These are phyloP conservation scores for Aureobasidium uvarum DNA, from an alignment of 2,329 filamentous ascomycete species.

Conservation along the genomic window DNA sequence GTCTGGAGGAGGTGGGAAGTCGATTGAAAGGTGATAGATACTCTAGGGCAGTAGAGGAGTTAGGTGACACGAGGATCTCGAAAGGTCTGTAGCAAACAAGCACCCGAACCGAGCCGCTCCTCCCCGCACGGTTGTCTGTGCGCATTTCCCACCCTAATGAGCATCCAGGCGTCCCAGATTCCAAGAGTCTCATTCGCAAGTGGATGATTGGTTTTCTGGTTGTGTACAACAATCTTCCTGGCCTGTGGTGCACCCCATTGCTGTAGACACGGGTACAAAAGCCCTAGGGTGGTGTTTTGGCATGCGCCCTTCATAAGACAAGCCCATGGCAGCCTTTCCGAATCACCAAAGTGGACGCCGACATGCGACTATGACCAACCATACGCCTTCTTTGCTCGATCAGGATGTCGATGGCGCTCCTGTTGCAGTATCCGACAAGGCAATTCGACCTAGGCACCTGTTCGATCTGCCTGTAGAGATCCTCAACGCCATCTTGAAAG, in stretches of 20 bases:
- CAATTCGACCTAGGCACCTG: slow-evolving; percentile 59
- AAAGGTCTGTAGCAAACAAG: slow-evolving; percentile 8
- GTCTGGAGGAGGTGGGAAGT: slow-evolving; percentile 47
- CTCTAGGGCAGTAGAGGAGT: neutral
- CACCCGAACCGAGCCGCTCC: neutral
- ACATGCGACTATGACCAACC: slow-evolving; percentile 24
- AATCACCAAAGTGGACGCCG: slow-evolving; percentile 22
- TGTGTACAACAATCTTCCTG: neutral
- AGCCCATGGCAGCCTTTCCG: slow-evolving; percentile 18
- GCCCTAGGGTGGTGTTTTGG: neutral
- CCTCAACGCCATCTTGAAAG: slow-evolving; percentile 73
- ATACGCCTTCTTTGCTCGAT: neutral
- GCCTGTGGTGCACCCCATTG: slow-evolving; percentile 5
- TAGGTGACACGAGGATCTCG: neutral
- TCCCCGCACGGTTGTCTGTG: slow-evolving; percentile 7
- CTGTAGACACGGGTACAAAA: neutral
- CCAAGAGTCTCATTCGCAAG: neutral
- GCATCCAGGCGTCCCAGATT: neutral
- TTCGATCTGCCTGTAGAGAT: slow-evolving; percentile 77
- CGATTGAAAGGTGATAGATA: slow-evolving; percentile 32
- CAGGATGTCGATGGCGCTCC: neutral
- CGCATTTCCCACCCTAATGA: slow-evolving; percentile 1
- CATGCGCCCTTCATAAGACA: slow-evolving; percentile 20
- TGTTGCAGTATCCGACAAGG: neutral
- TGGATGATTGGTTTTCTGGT: neutral